Evolutionary conservation across 2,329 filamentous ascomycete species (phyloP).

Genomic region (Ophiostoma fasciatum): DNA sequence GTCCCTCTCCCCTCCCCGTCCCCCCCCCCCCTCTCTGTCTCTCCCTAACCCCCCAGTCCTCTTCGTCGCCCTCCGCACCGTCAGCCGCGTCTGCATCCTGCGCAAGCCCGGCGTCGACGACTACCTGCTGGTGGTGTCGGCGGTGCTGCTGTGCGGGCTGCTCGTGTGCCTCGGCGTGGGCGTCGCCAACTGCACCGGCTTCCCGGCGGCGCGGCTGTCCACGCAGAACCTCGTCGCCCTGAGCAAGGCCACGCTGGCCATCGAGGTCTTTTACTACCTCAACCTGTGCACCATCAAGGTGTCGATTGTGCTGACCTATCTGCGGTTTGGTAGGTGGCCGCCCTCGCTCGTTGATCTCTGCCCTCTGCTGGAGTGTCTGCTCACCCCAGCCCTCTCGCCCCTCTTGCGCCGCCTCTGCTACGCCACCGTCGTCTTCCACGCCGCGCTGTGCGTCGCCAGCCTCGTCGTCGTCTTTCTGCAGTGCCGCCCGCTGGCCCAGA

Average conservation of each 20-base stretch:
- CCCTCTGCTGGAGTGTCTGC: too few relatives aligned
- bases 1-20: too few relatives aligned
- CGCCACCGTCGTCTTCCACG: slow-evolving; percentile 23
- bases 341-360: too few relatives aligned
- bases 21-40: too few relatives aligned
- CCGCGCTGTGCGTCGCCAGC: slow-evolving; percentile 26
- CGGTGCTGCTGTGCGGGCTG: slow-evolving; percentile 10
- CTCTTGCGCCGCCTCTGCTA: slow-evolving; percentile 19
- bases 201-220: background rate
- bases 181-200: background rate
- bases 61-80: slow-evolving; percentile 10
- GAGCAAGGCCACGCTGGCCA: slow-evolving; percentile 13
- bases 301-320: slow-evolving; percentile 30
- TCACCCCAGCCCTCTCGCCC: slow-evolving; percentile 11
- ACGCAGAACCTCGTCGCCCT: slow-evolving; percentile 9
- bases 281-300: slow-evolving; percentile 26
- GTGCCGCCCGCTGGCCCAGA: slow-evolving; percentile 25
- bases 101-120: slow-evolving; percentile 13
- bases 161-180: slow-evolving; percentile 6
- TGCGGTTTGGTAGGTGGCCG: slow-evolving; percentile 28
- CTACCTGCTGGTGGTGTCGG: slow-evolving; percentile 11
- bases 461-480: slow-evolving; percentile 24
- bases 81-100: slow-evolving; percentile 13
- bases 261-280: slow-evolving; percentile 27
- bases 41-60: too few relatives aligned